These are phyloP conservation scores for Quambalaria eucalypti DNA, from an alignment of 1,284 basidiomycete genomes.

Conservation along the genomic window DNA sequence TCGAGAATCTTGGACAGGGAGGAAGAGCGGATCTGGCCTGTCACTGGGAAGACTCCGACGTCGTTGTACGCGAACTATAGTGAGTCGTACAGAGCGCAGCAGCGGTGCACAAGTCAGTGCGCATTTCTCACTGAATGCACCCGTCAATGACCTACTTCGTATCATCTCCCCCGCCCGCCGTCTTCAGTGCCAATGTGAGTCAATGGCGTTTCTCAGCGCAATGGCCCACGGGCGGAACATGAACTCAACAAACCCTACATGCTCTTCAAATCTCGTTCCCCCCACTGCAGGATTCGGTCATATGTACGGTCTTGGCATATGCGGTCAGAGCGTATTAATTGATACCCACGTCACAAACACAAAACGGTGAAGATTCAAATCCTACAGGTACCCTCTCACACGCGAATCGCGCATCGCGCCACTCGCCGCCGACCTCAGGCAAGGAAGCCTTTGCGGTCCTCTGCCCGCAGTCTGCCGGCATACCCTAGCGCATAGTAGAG, in stretches of 20 bases:
- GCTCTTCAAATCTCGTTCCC: neutral
- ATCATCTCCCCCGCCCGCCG: slow-evolving; percentile 18
- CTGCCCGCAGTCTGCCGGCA: slow-evolving; percentile 40
- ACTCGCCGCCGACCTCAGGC: no score
- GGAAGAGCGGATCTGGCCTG: slow-evolving; percentile 35
- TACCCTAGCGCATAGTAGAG: slow-evolving; percentile 52
- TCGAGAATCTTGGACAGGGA: slow-evolving; percentile 33
- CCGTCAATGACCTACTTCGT: neutral
- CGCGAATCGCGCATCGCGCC: no score
- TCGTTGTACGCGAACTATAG: slow-evolving; percentile 26
- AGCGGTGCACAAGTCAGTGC: neutral
- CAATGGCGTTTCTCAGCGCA: neutral
- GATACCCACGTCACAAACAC: no score
- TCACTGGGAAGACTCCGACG: slow-evolving; percentile 32
- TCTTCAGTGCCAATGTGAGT: neutral
- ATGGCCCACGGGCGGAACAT: neutral
- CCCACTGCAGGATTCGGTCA: slow-evolving; percentile 21
- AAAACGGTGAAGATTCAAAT: no score
- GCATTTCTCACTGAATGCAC: neutral
- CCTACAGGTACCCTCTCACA: no score
- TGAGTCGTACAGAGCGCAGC: neutral
- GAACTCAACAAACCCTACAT: neutral
- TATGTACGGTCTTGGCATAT: slow-evolving; percentile 26
- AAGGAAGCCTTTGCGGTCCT: slow-evolving; percentile 45
- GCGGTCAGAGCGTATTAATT: slow-evolving; percentile 18